These are phyloP conservation scores for Spongispora temasekensis DNA, from an alignment of 1,284 basidiomycete genomes.

Conservation along the genomic window DNA sequence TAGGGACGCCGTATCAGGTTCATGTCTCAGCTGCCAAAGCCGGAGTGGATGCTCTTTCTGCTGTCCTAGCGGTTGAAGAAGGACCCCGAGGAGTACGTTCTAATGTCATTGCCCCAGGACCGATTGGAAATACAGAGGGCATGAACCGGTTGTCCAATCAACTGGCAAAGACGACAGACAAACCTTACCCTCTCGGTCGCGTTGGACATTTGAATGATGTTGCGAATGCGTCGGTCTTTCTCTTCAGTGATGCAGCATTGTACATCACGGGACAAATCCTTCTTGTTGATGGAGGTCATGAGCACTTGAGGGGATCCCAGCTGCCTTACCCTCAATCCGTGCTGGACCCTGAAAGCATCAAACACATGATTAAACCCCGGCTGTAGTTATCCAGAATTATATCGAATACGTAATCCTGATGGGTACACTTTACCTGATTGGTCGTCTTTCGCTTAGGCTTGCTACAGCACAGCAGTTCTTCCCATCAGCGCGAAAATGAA, in stretches of 20 bases:
- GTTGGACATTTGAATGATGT: slow-evolving; percentile 73
- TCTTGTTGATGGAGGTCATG: slow-evolving; percentile 65
- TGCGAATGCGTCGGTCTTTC: slow-evolving; percentile 79
- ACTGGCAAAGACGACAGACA: background rate
- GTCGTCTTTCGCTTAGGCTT: too few species aligned
- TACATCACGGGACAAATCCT: slow-evolving; percentile 80
- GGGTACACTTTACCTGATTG: too few species aligned
- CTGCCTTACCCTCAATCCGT: slow-evolving; percentile 70
- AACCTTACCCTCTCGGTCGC: slow-evolving; percentile 59
- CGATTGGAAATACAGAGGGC: slow-evolving; percentile 86
- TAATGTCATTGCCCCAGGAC: slow-evolving; percentile 90
- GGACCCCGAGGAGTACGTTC: slow-evolving; percentile 93
- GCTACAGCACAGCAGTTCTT: background rate
- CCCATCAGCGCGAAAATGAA: slow-evolving; percentile 1
- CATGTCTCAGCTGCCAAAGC: slow-evolving; percentile 97
- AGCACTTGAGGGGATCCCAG: slow-evolving; percentile 51
- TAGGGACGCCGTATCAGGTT: slow-evolving; percentile 86
- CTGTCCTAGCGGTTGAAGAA: slow-evolving; percentile 89
- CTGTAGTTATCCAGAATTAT: slow-evolving; percentile 33
- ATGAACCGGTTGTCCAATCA: slow-evolving; percentile 54
- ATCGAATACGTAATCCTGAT: too few species aligned
- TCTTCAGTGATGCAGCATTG: slow-evolving; percentile 87
- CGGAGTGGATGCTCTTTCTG: slow-evolving; percentile 85
- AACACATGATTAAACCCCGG: slow-evolving; percentile 42
- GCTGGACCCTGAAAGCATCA: slow-evolving; percentile 54